Base-by-base conservation (phyloP, 805 yeast genomes). In the Cyberlindnera japonica region DNA sequence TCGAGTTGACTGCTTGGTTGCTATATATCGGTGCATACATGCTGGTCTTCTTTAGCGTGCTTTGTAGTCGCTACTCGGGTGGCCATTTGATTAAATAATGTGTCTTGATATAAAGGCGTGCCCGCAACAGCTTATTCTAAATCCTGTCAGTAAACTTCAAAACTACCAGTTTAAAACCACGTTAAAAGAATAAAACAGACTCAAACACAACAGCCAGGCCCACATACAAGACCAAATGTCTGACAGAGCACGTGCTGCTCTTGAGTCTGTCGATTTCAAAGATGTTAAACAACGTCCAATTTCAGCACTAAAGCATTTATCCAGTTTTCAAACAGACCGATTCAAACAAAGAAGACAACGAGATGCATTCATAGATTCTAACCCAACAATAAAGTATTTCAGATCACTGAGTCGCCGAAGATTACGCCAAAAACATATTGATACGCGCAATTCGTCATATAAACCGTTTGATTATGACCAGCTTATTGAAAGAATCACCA, bases 401-500 rank as follows among this genome's bases (percentile, higher is more conserved):
- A 22, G 43, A 6, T 25, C 22, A 4, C 40, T 46, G 24, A 39
- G 38, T 19, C 29, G 35, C 11, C 24, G 45, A 14, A 32, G 47
- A 7, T 10, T 18, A 13, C 22, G 24, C 5, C 28, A n/a, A 3
- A 23, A n/a, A 11, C 17, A 11, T 18, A n/a, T n/a, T n/a, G n/a
- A n/a, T n/a, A n/a, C 19, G 16, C 16, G n/a, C 12, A 14, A 14
- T 5, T 29, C 32, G 8, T n/a, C 37, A 7, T 16, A 32, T 7
- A 24, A 28, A 16, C 77, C 78, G 0, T 70, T 55, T 44, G 63
- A 63, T 23, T 49, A 67, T 14, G 47, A 47, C 1, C 44, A 46
- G 17, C 60, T 78, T 5, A 45, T 71, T 10, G 54, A 57, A 5
- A 55, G 83, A 33, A 57, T 78, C 17, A 40, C 54, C 14, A 64